These are phyloP conservation scores for Melanomma pulvis-pyrius DNA, from an alignment of 495 filamentous ascomycete species.

Conservation along the genomic window DNA sequence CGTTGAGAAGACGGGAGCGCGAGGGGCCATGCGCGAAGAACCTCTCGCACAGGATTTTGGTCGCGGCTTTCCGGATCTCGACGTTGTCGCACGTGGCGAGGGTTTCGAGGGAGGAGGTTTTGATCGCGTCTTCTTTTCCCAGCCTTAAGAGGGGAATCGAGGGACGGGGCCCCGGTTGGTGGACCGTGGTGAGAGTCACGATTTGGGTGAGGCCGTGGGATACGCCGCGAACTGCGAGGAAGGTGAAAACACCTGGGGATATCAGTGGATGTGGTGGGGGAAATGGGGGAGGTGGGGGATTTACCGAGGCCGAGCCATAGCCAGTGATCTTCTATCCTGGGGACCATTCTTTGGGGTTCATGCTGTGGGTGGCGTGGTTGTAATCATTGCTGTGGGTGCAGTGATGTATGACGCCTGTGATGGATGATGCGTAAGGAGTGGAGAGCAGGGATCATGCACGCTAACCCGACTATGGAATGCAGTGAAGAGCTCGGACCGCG, in stretches of 20 bases:
- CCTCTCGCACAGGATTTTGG: conserved; percentile 38
- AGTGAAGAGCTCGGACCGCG: conserved; percentile 10
- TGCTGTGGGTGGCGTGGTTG: conserved; percentile 1
- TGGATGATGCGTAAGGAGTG: conserved; percentile 6
- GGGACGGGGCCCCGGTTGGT: not conserved
- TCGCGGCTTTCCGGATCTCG: conserved; percentile 43
- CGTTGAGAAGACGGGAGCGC: conserved; percentile 8
- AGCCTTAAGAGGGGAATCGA: not conserved
- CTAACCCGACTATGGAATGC: conserved; percentile 7
- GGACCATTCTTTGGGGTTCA: conserved; percentile 34
- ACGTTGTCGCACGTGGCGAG: conserved; percentile 40
- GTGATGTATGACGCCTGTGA: conserved; percentile 1
- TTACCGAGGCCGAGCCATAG: conserved; percentile 45
- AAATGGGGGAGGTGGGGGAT: not conserved
- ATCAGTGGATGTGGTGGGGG: not conserved
- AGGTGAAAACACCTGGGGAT: conserved; percentile 37
- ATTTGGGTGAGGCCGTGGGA: conserved; percentile 35
- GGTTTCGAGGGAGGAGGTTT: conserved; percentile 38
- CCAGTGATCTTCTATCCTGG: conserved; percentile 43
- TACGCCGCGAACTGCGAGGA: conserved; percentile 38
- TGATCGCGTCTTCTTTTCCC: conserved; percentile 33
- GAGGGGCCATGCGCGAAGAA: conserved; percentile 24
- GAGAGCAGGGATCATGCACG: not conserved
- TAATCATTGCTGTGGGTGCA: not conserved
- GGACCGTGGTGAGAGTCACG: conserved; percentile 33